phyloP scores from a whole-genome alignment of 257 asterid genomes.

The Gentiana macrophylla region DNA sequence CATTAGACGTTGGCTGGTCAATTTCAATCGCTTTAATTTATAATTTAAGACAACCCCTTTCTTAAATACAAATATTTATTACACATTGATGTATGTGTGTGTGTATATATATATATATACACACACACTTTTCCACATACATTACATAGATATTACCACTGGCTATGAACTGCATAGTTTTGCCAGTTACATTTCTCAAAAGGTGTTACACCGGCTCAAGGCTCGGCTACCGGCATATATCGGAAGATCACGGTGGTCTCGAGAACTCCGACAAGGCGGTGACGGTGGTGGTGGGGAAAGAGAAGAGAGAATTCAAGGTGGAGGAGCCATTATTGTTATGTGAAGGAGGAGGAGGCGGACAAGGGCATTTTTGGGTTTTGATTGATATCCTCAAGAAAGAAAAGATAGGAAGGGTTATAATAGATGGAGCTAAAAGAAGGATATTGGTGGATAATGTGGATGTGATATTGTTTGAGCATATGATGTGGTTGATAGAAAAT shows the following conservation, averaged over 20 bases:
- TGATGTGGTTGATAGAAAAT: slow-evolving; percentile 39
- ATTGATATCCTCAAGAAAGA: slow-evolving; percentile 23
- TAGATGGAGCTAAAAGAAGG: slow-evolving; percentile 14
- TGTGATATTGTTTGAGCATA: slow-evolving; percentile 36
- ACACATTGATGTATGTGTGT: too few species aligned
- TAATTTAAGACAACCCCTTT: background rate
- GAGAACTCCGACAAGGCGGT: slow-evolving; percentile 5
- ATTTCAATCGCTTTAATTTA: background rate
- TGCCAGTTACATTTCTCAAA: slow-evolving; percentile 22
- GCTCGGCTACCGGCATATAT: slow-evolving; percentile 22
- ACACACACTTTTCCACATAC: background rate
- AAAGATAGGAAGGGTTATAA: slow-evolving; percentile 9
- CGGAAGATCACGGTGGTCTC: slow-evolving; percentile 1
- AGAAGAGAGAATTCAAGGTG: slow-evolving; percentile 23
- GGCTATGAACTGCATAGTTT: slow-evolving; percentile 26
- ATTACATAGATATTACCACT: background rate
- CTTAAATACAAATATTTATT: background rate
- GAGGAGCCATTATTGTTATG: slow-evolving; percentile 29
- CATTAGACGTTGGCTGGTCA: slow-evolving; percentile 7
- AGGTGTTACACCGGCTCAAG: slow-evolving; percentile 18
- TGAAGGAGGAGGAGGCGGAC: slow-evolving; percentile 4
- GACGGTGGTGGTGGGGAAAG: slow-evolving; percentile 31
- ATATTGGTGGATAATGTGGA: slow-evolving; percentile 28
- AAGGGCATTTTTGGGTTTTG: slow-evolving; percentile 18
- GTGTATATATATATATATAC: too few species aligned